Conservation (phyloP, 2,329 filamentous ascomycete genomes). For the Teratosphaeria epicoccoides region DNA sequence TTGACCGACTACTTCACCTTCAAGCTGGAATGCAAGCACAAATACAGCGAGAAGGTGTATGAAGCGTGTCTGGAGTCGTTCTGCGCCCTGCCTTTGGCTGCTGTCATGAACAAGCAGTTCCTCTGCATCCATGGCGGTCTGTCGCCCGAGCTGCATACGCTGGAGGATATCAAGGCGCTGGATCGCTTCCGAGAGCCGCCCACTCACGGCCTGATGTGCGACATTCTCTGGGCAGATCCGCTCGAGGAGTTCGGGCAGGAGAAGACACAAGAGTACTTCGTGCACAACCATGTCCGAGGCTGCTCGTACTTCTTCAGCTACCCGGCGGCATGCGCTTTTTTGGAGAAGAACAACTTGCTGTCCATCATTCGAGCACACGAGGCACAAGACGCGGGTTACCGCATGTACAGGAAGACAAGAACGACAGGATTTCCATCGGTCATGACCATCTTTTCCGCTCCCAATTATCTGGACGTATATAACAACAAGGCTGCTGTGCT, state of each 20-base stretch:
- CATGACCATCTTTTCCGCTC: conserved; percentile 99
- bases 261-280: conserved; percentile 93
- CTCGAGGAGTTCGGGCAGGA: conserved; percentile 98
- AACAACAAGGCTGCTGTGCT: conserved; percentile 99
- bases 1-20: conserved; percentile 99
- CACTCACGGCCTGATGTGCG: conserved; percentile 96
- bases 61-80: conserved; percentile 98
- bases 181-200: conserved; percentile 96
- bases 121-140: conserved; percentile 95
- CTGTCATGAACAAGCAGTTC: conserved; percentile 99
- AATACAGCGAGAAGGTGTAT: conserved; percentile 92
- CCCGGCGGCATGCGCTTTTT: conserved; percentile 87
- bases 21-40: conserved; percentile 99
- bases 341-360: conserved; percentile 97
- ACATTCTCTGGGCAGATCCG: conserved; percentile 97
- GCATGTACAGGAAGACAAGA: conserved; percentile 98
- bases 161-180: conserved; percentile 94
- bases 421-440: conserved; percentile 98
- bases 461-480: conserved; percentile 97
- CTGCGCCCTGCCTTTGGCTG: conserved; percentile 83
- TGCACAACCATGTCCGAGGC: conserved; percentile 96
- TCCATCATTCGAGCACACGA: conserved; percentile 97
- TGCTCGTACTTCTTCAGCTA: conserved; percentile 99
- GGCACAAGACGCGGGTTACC: conserved; percentile 94
- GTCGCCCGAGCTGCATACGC: conserved; percentile 87